Evolutionary conservation across 2,329 filamentous ascomycete species (phyloP).

Genomic region (Fusarium sambucinum): DNA sequence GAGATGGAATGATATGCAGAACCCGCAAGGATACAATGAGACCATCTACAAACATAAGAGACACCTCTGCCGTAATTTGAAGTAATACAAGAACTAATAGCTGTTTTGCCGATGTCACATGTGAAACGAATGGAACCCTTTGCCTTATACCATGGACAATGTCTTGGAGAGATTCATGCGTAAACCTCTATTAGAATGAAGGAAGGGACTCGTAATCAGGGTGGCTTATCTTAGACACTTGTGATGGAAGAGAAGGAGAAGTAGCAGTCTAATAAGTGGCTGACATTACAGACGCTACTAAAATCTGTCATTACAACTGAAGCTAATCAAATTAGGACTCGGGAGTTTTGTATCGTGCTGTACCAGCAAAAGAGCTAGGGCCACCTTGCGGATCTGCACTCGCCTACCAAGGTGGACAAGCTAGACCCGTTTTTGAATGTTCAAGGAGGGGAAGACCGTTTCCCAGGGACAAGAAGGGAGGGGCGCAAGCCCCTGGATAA

Average conservation of each 20-base stretch:
- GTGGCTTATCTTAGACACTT: conserved; percentile 21
- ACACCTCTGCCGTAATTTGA: not conserved
- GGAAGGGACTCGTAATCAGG: conserved; percentile 35
- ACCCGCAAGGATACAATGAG: not conserved
- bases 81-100: not conserved
- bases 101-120: not conserved
- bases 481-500: conserved; percentile 44
- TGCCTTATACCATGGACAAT: not conserved
- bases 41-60: not conserved
- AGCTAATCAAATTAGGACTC: not conserved
- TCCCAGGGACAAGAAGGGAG: not conserved
- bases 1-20: not conserved
- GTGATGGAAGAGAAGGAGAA: too few species aligned
- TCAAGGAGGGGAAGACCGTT: conserved; percentile 8
- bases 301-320: conserved; percentile 16
- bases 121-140: not conserved
- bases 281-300: conserved; percentile 9
- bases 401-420: conserved; percentile 13
- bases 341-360: conserved; percentile 9
- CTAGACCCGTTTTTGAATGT: conserved; percentile 16
- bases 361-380: conserved; percentile 37
- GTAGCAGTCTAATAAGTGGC: not conserved
- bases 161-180: not conserved
- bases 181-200: not conserved
- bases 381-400: conserved; percentile 45